These are phyloP conservation scores for Scheffersomyces segobiensis DNA, from an alignment of 1,139 yeast genomes.

Conservation along the genomic window DNA sequence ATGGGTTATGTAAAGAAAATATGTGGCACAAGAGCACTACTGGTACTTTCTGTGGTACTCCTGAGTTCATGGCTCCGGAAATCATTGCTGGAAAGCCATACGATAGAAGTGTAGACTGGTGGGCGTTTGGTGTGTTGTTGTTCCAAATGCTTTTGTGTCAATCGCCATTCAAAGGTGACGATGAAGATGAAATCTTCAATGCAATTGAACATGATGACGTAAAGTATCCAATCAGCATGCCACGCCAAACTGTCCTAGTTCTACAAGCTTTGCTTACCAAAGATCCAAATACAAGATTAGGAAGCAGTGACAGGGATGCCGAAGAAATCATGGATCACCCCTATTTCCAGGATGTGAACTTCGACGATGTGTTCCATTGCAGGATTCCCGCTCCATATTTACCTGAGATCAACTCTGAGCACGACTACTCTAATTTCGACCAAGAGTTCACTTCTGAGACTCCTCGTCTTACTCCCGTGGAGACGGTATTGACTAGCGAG, in stretches of 20 bases:
- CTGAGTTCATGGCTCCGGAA: slow-evolving; percentile 99
- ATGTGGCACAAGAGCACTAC: slow-evolving; percentile 94
- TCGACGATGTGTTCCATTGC: slow-evolving; percentile 77
- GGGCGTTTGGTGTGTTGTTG: slow-evolving; percentile 97
- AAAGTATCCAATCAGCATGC: slow-evolving; percentile 96
- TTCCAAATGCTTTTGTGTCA: slow-evolving; percentile 96
- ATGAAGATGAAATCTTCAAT: slow-evolving; percentile 96
- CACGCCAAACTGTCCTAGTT: slow-evolving; percentile 92
- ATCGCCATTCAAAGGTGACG: slow-evolving; percentile 97
- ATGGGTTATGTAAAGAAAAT: slow-evolving; percentile 93
- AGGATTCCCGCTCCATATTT: slow-evolving; percentile 82
- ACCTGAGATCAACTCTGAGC: slow-evolving; percentile 80
- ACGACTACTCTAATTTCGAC: slow-evolving; percentile 91
- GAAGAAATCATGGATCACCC: slow-evolving; percentile 93
- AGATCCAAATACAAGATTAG: slow-evolving; percentile 82
- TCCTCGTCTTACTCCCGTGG: slow-evolving; percentile 93
- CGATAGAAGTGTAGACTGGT: slow-evolving; percentile 96
- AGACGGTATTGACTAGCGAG: slow-evolving; percentile 77
- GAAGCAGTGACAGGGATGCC: slow-evolving; percentile 87
- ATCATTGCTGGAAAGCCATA: slow-evolving; percentile 89
- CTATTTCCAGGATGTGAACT: slow-evolving; percentile 84
- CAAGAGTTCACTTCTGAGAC: slow-evolving; percentile 93
- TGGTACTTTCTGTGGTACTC: slow-evolving; percentile 97
- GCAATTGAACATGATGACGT: slow-evolving; percentile 98
- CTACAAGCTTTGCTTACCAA: slow-evolving; percentile 87